These are phyloP conservation scores for Claviceps citrina DNA, from an alignment of 2,329 filamentous ascomycete species.

Conservation along the genomic window DNA sequence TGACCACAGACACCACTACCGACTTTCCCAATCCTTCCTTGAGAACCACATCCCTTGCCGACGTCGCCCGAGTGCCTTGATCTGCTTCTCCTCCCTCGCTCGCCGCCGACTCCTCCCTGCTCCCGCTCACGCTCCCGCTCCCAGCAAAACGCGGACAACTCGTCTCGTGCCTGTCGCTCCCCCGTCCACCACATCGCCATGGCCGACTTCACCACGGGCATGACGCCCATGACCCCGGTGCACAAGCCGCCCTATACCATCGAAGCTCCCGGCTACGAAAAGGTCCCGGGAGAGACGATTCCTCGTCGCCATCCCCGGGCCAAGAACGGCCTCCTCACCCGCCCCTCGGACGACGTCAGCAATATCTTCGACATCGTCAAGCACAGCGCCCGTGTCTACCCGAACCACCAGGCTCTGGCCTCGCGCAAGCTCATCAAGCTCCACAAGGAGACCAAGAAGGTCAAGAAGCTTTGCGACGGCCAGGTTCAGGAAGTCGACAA, in stretches of 20 bases:
- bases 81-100: not conserved
- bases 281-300: slow-evolving; percentile 67
- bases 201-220: slow-evolving; percentile 24
- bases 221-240: slow-evolving; percentile 39
- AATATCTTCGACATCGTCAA: slow-evolving; percentile 70
- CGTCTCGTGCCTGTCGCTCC: not conserved
- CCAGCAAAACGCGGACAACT: not conserved
- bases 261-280: slow-evolving; percentile 51
- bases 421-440: slow-evolving; percentile 58
- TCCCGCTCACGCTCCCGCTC: not conserved
- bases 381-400: slow-evolving; percentile 47
- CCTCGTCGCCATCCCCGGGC: slow-evolving; percentile 59
- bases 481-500: slow-evolving; percentile 69
- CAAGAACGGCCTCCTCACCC: slow-evolving; percentile 52
- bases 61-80: too few relatives aligned
- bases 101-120: not conserved
- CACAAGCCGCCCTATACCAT: slow-evolving; percentile 62
- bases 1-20: too few relatives aligned
- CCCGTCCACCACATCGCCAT: slow-evolving; percentile 3
- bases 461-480: slow-evolving; percentile 78
- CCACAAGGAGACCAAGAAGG: slow-evolving; percentile 74
- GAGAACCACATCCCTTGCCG: too few relatives aligned
- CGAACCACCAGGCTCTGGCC: slow-evolving; percentile 51
- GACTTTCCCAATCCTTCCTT: too few relatives aligned
- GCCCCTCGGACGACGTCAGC: slow-evolving; percentile 51